phyloP scores from a whole-genome alignment of 139 green algal genomes.

The Micromonas pusilla region DNA sequence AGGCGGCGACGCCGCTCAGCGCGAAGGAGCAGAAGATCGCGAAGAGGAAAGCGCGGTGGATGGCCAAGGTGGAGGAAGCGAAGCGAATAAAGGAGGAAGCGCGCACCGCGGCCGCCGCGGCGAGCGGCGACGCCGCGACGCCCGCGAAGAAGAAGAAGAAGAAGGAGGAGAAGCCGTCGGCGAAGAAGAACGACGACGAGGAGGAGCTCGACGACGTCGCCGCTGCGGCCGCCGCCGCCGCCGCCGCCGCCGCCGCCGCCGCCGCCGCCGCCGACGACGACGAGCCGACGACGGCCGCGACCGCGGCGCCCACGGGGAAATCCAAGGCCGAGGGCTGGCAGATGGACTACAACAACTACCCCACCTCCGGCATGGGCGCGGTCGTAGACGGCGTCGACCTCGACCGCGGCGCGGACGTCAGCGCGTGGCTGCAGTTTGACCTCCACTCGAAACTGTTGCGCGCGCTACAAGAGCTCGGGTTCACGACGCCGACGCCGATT shows the following conservation, averaged over 20 bases:
- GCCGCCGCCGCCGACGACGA: background rate
- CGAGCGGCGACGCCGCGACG: background rate
- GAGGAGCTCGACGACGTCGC: background rate
- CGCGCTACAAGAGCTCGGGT: background rate
- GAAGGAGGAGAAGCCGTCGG: background rate
- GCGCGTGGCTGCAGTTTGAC: conserved; percentile 13
- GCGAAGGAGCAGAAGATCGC: conserved; percentile 8
- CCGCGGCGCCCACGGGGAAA: background rate
- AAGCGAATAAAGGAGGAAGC: background rate
- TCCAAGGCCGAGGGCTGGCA: background rate
- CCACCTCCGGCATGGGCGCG: background rate
- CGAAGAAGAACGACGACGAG: background rate
- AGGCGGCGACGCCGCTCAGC: background rate
- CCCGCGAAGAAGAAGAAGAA: background rate
- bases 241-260: background rate
- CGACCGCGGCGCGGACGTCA: background rate
- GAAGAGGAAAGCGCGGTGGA: conserved; percentile 19
- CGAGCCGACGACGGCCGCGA: background rate
- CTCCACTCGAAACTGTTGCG: conserved; percentile 1
- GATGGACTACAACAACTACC: background rate
- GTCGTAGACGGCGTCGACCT: conserved; percentile 1
- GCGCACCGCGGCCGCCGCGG: background rate
- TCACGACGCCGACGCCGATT: conserved; percentile 20
- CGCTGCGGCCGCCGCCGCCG: background rate
- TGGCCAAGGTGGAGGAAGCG: conserved; percentile 9